Base-by-base conservation (phyloP, 345 rosid species). In the Heritiera littoralis region DNA sequence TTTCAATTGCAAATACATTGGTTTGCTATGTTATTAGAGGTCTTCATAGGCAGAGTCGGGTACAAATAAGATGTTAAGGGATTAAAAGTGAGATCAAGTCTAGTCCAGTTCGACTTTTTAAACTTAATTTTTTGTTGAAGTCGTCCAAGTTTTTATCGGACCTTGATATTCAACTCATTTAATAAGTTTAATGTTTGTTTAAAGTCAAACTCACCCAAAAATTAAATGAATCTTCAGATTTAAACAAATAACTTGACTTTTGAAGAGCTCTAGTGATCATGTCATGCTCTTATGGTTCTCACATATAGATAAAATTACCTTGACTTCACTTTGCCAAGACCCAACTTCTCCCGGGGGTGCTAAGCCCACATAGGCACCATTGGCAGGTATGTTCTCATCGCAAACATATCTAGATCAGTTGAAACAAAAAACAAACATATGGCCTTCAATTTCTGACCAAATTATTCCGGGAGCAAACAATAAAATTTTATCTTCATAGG, bases 291-390 rank as follows among this genome's bases (percentile, higher is more conserved):
- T 2, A 28, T 61, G 66, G 40, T 28, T 35, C 32, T 60, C 17
- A 61, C 6, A 28, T 28, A 10, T 14, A 3, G 38, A 1, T 28
- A 38, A 38, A 60, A 73, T 18, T 81, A 91, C 98, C 93, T 92
- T 95, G 89, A 84, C 82, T 88, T 93, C 99, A 76, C 71, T 88
- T 85, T 95, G 99, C 99, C 98, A 95, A 11, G 98, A 92, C 74
- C 98, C 99, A 65, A 73, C 83, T 30, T 92, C 94, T 85, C 99
- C 99, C 20, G 95, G 95, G 2, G 83, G 81, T 11, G 97, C 97
- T 76, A 96, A 85, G 6, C 99, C 99, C 17, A 96, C 92, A 66
- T 90, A 89, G 58, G 97, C 92, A 4, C 87, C 93, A 46, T 75
- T 77, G 56, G 90, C 94, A 9, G 89, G 69, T 54, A 88, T 81